Evolutionary conservation across 129 eudicot species (phyloP).

Genomic region (Chrysanthemum makinoi): DNA sequence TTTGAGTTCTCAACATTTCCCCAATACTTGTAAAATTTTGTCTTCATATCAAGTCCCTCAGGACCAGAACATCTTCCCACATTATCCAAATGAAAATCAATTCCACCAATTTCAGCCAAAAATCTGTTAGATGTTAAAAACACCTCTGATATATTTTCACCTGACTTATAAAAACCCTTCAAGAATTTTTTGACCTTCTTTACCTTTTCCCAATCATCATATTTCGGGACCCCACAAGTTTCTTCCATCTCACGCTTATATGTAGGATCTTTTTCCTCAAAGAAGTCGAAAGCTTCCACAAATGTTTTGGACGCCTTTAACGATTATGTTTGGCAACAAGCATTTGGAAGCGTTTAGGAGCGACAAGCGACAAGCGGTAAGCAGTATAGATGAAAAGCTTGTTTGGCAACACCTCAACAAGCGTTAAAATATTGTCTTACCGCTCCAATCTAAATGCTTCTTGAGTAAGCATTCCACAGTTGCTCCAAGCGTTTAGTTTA

Average conservation of each 20-base stretch:
- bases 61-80: slow-evolving; percentile 2
- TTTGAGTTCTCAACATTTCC: slow-evolving; percentile 23
- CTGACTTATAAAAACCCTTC: not conserved
- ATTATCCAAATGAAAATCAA: slow-evolving; percentile 6
- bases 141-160: not conserved
- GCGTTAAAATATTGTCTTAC: too few species aligned
- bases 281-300: not conserved
- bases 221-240: not conserved
- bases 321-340: too few species aligned
- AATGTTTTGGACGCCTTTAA: not conserved
- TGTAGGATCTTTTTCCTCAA: not conserved
- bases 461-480: too few species aligned
- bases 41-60: not conserved
- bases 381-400: too few species aligned
- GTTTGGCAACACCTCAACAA: too few species aligned
- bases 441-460: too few species aligned
- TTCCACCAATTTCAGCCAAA: not conserved
- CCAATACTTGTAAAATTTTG: not conserved
- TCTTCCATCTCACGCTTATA: not conserved
- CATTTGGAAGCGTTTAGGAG: too few species aligned
- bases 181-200: not conserved
- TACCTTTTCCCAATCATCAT: slow-evolving; percentile 16
- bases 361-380: too few species aligned
- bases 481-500: too few species aligned
- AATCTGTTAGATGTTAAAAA: slow-evolving; percentile 7